Evolutionary conservation across 768 basidiomycete genomes (phyloP).

Genomic region (Trametes punicea): DNA sequence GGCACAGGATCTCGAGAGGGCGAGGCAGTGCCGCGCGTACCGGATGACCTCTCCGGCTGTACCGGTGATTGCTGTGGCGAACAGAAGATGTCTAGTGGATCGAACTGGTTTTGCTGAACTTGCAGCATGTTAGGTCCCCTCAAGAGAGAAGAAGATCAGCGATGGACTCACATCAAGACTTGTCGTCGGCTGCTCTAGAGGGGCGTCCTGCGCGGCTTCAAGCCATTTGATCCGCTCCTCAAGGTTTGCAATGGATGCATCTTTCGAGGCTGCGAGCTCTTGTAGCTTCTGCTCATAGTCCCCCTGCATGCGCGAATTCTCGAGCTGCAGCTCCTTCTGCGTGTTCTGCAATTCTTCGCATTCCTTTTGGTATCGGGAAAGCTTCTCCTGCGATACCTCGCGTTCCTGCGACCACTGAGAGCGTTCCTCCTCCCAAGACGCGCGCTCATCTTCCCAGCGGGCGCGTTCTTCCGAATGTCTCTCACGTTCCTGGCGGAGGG

Average conservation of each 20-base stretch:
- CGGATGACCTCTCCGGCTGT: background rate
- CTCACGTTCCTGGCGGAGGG: background rate
- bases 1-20: background rate
- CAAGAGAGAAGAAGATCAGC: no score
- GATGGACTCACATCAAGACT: background rate
- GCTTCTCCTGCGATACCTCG: background rate
- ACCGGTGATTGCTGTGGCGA: background rate
- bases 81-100: background rate
- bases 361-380: background rate
- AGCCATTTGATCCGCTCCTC: background rate
- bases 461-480: background rate
- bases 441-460: background rate
- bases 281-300: background rate
- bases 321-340: background rate
- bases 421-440: background rate
- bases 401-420: no score
- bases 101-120: conserved; percentile 4
- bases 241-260: background rate
- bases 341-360: background rate
- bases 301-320: background rate
- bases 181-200: background rate
- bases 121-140: background rate
- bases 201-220: background rate
- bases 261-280: background rate
- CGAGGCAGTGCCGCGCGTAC: background rate